phyloP scores from a whole-genome alignment of 192 early-diverging fungal genomes.

The Powellomyces hirtus region DNA sequence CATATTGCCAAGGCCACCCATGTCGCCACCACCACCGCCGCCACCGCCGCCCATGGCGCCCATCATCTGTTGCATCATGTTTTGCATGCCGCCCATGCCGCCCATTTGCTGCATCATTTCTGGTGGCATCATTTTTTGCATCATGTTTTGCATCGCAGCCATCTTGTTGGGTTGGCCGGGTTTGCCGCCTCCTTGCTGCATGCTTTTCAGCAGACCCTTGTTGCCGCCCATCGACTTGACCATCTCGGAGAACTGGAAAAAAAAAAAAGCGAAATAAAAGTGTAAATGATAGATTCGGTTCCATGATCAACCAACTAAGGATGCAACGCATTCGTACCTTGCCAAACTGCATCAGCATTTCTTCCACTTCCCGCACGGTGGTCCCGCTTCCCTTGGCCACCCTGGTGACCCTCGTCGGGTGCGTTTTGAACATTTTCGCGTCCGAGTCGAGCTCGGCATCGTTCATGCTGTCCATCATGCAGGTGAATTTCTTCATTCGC shows the following conservation, averaged over 20 bases:
- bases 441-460: slow-evolving; percentile 86
- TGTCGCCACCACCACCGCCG: slow-evolving; percentile 42
- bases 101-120: slow-evolving; percentile 79
- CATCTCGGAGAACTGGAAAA: slow-evolving; percentile 76
- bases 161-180: slow-evolving; percentile 2
- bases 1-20: slow-evolving; percentile 72
- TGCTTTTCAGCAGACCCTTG: slow-evolving; percentile 73
- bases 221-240: slow-evolving; percentile 93
- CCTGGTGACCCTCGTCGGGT: slow-evolving; percentile 70
- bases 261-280: neutral
- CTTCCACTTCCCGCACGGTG: slow-evolving; percentile 78
- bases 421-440: slow-evolving; percentile 73
- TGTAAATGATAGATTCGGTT: neutral
- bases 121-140: slow-evolving; percentile 24
- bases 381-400: slow-evolving; percentile 85
- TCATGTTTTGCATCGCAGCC: slow-evolving; percentile 57
- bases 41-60: slow-evolving; percentile 49
- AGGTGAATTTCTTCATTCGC: slow-evolving; percentile 73
- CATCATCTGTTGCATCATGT: slow-evolving; percentile 82
- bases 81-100: slow-evolving; percentile 68
- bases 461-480: slow-evolving; percentile 96
- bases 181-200: slow-evolving; percentile 38
- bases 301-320: neutral
- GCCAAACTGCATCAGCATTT: slow-evolving; percentile 47
- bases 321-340: neutral